Percentiles rank a stretch among this genome's conserved stretches.
phyloP scores from a whole-genome alignment of 148 eudicot species.

The Rhododendron henanense region DNA sequence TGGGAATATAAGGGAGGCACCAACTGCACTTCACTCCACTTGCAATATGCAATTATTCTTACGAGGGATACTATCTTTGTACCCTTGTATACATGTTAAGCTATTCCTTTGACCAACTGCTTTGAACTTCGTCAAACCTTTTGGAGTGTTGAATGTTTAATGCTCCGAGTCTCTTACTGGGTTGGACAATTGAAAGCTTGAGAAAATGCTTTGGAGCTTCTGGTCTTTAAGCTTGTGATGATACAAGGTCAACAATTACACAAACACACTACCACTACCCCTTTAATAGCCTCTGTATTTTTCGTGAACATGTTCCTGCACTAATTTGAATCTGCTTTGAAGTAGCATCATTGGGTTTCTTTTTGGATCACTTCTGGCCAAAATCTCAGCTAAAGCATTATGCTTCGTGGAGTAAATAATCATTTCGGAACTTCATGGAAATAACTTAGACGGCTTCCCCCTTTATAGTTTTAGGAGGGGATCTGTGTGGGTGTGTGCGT shows the following conservation, averaged over 20 bases:
- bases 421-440: neutral
- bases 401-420: neutral
- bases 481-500: neutral
- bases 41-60: slow-evolving; percentile 8
- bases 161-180: neutral
- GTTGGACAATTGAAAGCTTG: neutral
- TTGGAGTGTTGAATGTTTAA: neutral
- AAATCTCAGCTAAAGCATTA: slow-evolving; percentile 1
- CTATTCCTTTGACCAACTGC: neutral
- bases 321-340: neutral
- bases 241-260: neutral
- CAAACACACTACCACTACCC: neutral
- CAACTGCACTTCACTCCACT: no score
- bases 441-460: neutral
- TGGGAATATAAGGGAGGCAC: no score
- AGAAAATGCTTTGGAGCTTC: neutral
- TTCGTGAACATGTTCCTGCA: neutral
- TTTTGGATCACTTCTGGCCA: neutral
- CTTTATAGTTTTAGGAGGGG: neutral
- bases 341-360: neutral
- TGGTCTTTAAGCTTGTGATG: neutral
- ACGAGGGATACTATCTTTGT: neutral
- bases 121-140: neutral
- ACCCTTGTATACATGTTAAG: neutral
- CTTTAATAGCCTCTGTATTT: neutral